Percentiles rank a stretch among this genome's conserved stretches.
These are phyloP conservation scores for Kalaharituber pfeilii DNA, from an alignment of 2,329 filamentous ascomycete species.

Conservation along the genomic window DNA sequence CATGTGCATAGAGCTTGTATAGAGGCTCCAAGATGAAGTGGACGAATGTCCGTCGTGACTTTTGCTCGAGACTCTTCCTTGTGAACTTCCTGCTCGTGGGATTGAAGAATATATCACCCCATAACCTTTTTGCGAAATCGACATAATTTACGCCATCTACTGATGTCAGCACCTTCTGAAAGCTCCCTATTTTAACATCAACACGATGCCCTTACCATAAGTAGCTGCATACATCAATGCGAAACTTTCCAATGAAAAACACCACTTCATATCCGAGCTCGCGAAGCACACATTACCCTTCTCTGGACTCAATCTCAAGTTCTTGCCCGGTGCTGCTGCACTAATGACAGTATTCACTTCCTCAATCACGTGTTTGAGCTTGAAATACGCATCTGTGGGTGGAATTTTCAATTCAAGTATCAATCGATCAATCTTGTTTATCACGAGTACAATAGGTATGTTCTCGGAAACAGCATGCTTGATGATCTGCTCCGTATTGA, in stretches of 20 bases:
- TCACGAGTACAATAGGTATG: conserved; percentile 69
- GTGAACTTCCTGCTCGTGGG: conserved; percentile 80
- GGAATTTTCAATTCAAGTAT: conserved; percentile 89
- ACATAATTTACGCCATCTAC: conserved; percentile 51
- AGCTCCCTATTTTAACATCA: background rate
- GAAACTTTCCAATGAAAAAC: conserved; percentile 85
- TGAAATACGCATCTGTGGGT: conserved; percentile 93
- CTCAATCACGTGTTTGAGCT: conserved; percentile 95
- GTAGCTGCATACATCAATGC: conserved; percentile 89
- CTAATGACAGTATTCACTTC: conserved; percentile 95
- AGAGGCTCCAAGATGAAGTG: conserved; percentile 91
- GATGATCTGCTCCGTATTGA: conserved; percentile 94
- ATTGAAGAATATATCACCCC: conserved; percentile 96
- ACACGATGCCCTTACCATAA: conserved; percentile 34
- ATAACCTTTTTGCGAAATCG: conserved; percentile 71
- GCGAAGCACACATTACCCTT: conserved; percentile 98
- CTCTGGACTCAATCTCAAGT: conserved; percentile 72
- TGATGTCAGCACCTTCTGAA: background rate
- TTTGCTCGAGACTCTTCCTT: conserved; percentile 65
- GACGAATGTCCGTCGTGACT: conserved; percentile 71
- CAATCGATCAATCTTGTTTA: conserved; percentile 95
- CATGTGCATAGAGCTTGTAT: conserved; percentile 64
- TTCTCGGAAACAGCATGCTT: conserved; percentile 85
- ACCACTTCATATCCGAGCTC: conserved; percentile 87
- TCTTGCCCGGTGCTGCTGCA: conserved; percentile 60